Base-by-base conservation (phyloP, 192 early-diverging fungal species). In the Backusella australiensis region DNA sequence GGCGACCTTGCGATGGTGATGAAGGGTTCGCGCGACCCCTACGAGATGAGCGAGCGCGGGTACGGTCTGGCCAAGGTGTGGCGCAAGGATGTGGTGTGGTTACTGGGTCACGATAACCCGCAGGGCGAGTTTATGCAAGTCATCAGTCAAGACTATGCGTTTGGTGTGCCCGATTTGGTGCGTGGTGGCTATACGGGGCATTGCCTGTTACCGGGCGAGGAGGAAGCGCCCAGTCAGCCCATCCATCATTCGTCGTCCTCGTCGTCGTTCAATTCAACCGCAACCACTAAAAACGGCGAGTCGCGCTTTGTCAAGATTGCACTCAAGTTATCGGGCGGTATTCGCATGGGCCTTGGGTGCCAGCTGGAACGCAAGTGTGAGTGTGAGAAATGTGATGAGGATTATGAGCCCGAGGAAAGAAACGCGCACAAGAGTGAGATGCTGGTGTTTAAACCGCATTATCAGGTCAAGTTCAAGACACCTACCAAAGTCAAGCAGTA, bases 121-220 rank as follows among this genome's bases (percentile, higher is more conserved):
- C 71, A 82, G 32, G 76, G 79, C 14, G 83, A 86, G 69, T 77
- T 86, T 14, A 75, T 84, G 74, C 85, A 86, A 38, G 53, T 86
- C 2, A 71, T 78, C 36, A 86, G 85, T 70, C 68, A 80, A 38
- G 81, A 84, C 19, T 82, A 81, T 42, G 73, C 72, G 11, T 69
- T 84, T 42, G 83, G 78, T 67, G 83, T 86, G n/a, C 85, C 85
- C 11, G 78, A 86, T 66, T 46, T 86, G n/a, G 38, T 75, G 12
- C 44, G 68, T 74, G 75, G 83, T 4, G 78, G 78, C 7, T 83
- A 77, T 38, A 67, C 79, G 46, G 72, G 74, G 17, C 70, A 67
- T 32, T 39, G 76, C 39, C 36, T 75, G 3, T 14, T 80, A 42
- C 74, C 78, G 19, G 49, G 39, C 14, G 42, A 14, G 29, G 32